phyloP scores from a whole-genome alignment of 805 yeast genomes.

The Suhomyces kilbournensis region DNA sequence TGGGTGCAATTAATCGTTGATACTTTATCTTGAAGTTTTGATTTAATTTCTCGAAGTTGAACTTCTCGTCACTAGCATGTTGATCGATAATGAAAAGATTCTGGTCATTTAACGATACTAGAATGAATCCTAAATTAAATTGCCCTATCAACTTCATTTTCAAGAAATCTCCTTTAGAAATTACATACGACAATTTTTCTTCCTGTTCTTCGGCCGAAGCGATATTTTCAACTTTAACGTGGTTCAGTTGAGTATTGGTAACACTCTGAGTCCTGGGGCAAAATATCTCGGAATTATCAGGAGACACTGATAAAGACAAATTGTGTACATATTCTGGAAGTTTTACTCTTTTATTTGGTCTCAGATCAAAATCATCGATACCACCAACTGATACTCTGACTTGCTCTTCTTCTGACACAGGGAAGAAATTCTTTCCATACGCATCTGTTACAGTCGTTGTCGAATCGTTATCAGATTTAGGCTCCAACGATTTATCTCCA shows the following conservation, averaged over 20 bases:
- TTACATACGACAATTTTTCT: slow-evolving; percentile 52
- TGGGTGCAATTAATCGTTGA: slow-evolving; percentile 63
- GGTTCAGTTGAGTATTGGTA: not conserved
- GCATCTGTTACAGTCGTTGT: not conserved
- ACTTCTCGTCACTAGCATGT: slow-evolving; percentile 97
- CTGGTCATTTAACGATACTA: slow-evolving; percentile 53
- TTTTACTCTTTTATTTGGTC: not conserved
- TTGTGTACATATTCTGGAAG: not conserved
- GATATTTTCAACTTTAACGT: slow-evolving; percentile 37
- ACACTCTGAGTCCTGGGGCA: not conserved
- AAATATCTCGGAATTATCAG: not conserved
- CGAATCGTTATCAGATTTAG: not conserved
- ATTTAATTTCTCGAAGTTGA: slow-evolving; percentile 71
- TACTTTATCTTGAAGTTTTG: slow-evolving; percentile 51
- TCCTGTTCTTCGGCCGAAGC: slow-evolving; percentile 53
- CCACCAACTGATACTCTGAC: slow-evolving; percentile 5
- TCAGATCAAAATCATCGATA: not conserved
- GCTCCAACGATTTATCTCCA: not conserved
- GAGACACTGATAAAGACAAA: not conserved
- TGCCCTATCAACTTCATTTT: slow-evolving; percentile 86
- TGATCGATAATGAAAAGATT: slow-evolving; percentile 90
- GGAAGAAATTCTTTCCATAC: slow-evolving; percentile 1
- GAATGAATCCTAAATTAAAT: slow-evolving; percentile 91
- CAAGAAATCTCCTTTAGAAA: slow-evolving; percentile 69
- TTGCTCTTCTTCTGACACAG: not conserved